Evolutionary conservation across 441 rosid genomes (phyloP).

Genomic region (Isatis lusitanica): DNA sequence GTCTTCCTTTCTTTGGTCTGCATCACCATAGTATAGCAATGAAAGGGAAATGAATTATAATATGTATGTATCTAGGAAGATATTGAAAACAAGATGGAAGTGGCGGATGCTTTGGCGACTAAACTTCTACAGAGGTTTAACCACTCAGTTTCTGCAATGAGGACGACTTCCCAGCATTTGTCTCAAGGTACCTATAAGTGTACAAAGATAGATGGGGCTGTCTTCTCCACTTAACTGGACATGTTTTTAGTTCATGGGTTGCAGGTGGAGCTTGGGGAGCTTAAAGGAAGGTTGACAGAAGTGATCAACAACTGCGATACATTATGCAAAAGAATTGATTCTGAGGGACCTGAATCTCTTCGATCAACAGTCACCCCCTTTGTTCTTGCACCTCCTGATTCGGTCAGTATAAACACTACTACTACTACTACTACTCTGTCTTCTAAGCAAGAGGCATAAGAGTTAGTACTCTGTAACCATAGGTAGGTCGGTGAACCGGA

Average conservation of each 20-base stretch:
- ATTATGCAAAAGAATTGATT: conserved; percentile 66
- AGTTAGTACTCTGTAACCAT: not conserved
- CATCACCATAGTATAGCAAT: too few species aligned
- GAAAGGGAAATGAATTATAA: not conserved
- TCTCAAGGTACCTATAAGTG: conserved; percentile 58
- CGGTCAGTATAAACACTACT: conserved; percentile 33
- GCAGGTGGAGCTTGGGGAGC: conserved; percentile 93
- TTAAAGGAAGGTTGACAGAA: conserved; percentile 84
- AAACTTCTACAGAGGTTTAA: conserved; percentile 84
- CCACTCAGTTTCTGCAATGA: conserved; percentile 74
- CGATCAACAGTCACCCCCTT: conserved; percentile 54
- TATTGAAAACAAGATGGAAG: conserved; percentile 89
- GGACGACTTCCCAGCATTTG: conserved; percentile 74
- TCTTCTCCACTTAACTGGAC: not conserved
- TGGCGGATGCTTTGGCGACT: conserved; percentile 83
- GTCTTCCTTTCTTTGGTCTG: conserved; percentile 34
- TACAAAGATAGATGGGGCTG: not conserved
- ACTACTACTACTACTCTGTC: conserved; percentile 26
- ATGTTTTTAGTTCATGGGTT: conserved; percentile 64
- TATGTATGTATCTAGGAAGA: conserved; percentile 62
- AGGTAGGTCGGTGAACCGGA: not conserved
- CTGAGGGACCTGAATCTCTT: conserved; percentile 80
- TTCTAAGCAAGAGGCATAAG: conserved; percentile 23
- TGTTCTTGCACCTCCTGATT: conserved; percentile 35
- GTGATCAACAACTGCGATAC: conserved; percentile 79